Base-by-base conservation (phyloP, 148 eudicot genomes). In the Pouteria glomerata region DNA sequence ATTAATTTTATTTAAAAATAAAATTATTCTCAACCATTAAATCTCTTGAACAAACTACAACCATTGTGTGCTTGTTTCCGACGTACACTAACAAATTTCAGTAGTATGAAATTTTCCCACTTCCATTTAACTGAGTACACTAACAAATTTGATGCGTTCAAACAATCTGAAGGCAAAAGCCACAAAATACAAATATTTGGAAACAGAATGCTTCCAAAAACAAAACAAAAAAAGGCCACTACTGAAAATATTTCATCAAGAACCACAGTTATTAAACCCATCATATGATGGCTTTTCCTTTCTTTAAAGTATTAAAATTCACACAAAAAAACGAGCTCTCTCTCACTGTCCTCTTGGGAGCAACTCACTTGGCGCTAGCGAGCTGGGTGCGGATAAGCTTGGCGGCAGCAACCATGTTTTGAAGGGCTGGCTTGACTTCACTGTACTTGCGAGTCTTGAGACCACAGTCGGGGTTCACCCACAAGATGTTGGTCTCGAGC, bases 381-480 rank as follows among this genome's bases (percentile, higher is more conserved):
- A 92, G 93, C 82, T 90, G 85, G 75, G 82, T 74, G 53, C 97
- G 92, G 79, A 92, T 82, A 27, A 58, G 86, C 90, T 92, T 92
- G 78, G 96, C 96, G 26, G 98, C 98, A 7, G 88, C 79, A 66
- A 92, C 98, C 98, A 92, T 85, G 84, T 79, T 77, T 12, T 75
- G 21, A 3, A 92, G 85, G 48, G 98, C 97, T 1, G 98, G 94
- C 79, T 93, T 87, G 42, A 93, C 98, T 74, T 93, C 98, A 4
- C 64, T 66, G 62, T 93, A 93, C 84, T 93, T 93, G 68, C 98
- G 92, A 73, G 97, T 93, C 89, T 93, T 93, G 75, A 93, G 98
- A 64, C 98, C 98, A 80, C 98, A 93, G 79, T 90, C 98, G 0
- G 98, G 97, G 87, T 93, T 93, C 14, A 93, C 98, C 98, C 98